Evolutionary conservation across 2,329 filamentous ascomycete species (phyloP).

Genomic region (Cladosporium halotolerans): DNA sequence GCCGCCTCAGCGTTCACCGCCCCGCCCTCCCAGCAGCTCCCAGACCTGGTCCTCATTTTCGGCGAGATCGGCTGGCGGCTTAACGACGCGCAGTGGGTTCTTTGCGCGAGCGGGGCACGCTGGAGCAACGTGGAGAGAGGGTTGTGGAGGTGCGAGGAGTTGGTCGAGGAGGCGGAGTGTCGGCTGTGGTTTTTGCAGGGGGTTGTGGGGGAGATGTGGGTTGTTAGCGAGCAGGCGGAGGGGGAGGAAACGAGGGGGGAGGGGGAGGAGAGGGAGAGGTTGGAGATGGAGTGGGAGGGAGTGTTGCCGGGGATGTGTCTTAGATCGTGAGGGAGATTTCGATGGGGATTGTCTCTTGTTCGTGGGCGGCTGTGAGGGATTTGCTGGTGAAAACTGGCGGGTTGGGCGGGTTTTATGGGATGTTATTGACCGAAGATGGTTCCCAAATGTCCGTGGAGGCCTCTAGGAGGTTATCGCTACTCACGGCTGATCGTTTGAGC

Average conservation of each 20-base stretch:
- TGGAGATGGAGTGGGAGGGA: neutral
- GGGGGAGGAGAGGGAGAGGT: neutral
- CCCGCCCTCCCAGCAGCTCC: neutral
- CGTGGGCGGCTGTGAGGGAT: neutral
- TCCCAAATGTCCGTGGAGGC: neutral
- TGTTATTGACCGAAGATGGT: neutral
- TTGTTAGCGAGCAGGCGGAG: neutral
- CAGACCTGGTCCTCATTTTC: conserved; percentile 6
- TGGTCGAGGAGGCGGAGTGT: conserved; percentile 4
- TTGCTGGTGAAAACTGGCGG: neutral
- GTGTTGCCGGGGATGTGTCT: conserved; percentile 5
- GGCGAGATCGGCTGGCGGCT: conserved; percentile 1
- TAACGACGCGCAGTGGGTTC: neutral
- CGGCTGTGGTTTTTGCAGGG: conserved; percentile 3
- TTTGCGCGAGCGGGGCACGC: neutral
- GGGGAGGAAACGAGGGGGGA: neutral
- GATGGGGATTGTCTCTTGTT: neutral
- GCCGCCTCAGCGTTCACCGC: neutral
- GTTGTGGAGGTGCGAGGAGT: neutral
- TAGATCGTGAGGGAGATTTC: neutral
- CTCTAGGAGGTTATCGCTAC: too few species aligned
- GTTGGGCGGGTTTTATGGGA: neutral
- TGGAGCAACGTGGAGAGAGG: neutral
- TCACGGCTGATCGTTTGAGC: too few species aligned
- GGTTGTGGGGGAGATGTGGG: conserved; percentile 3